phyloP scores from a whole-genome alignment of 768 basidiomycete genomes.

The Xanthoconium stramineum region DNA sequence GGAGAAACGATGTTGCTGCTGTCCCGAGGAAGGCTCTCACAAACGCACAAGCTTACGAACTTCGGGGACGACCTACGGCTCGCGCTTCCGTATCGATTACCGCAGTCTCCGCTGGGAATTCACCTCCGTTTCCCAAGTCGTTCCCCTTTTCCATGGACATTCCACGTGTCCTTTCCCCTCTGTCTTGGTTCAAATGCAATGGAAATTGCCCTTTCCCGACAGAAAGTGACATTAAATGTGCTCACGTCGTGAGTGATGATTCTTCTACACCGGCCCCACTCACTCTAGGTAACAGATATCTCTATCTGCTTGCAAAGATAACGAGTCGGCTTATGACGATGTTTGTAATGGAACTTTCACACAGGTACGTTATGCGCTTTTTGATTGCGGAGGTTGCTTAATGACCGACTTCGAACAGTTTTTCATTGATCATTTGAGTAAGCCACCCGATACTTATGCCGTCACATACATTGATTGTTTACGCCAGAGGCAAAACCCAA shows the following conservation, averaged over 20 bases:
- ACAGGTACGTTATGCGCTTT: constrained; percentile 7
- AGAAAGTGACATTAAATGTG: constrained; percentile 3
- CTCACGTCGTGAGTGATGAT: constrained; percentile 25
- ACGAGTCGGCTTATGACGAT: constrained; percentile 23
- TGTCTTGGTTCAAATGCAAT: constrained; percentile 14
- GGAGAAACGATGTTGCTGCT: neutral
- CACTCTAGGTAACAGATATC: constrained; percentile 18
- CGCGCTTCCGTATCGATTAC: constrained; percentile 11
- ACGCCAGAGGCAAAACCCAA: constrained; percentile 18
- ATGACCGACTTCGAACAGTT: constrained; percentile 19
- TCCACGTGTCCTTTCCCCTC: constrained; percentile 22
- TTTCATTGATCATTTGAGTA: constrained; percentile 27
- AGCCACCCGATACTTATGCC: neutral
- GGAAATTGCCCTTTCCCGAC: constrained; percentile 12
- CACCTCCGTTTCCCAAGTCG: constrained; percentile 12
- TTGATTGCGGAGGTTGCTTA: neutral
- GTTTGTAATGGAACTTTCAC: constrained; percentile 18
- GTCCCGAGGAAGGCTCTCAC: neutral
- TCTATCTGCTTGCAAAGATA: constrained; percentile 29
- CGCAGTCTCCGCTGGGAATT: constrained; percentile 17
- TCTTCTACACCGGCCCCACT: neutral
- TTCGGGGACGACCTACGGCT: constrained; percentile 11
- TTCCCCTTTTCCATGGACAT: constrained; percentile 5
- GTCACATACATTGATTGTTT: neutral
- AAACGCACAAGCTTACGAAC: neutral